A percentile compares a stretch with the other conserved stretches of the same genome.
phyloP scores from a whole-genome alignment of 31 red algal genomes.

The Porphyra umbilicalis region DNA sequence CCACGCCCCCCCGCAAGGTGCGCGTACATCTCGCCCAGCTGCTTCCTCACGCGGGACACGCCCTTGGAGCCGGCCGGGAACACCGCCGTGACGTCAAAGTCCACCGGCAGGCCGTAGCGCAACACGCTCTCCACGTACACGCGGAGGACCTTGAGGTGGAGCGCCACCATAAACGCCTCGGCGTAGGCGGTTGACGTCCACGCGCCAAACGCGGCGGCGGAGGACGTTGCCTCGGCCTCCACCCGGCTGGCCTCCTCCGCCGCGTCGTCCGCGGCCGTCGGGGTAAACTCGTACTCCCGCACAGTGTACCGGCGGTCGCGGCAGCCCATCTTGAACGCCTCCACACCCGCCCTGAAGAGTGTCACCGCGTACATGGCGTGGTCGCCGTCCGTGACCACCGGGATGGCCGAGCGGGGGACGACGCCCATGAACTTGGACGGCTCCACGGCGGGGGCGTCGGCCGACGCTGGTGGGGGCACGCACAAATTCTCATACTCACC shows the following conservation, averaged over 20 bases:
- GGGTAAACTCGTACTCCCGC: constrained; percentile 64
- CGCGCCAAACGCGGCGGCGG: constrained; percentile 34
- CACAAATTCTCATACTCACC: constrained; percentile 30
- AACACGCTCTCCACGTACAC: constrained; percentile 90
- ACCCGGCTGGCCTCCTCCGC: constrained; percentile 50
- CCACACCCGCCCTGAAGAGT: constrained; percentile 63
- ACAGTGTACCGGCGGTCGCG: constrained; percentile 79
- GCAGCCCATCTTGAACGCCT: constrained; percentile 57
- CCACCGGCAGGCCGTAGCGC: constrained; percentile 92
- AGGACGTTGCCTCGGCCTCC: constrained; percentile 30
- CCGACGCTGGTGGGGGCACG: constrained; percentile 1
- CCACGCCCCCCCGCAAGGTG: constrained; percentile 52
- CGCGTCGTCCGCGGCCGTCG: constrained; percentile 19
- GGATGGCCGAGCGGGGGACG: constrained; percentile 61
- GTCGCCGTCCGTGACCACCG: constrained; percentile 47
- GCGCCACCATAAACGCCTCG: constrained; percentile 67
- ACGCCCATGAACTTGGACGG: constrained; percentile 10
- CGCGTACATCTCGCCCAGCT: constrained; percentile 57
- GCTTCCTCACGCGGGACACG: constrained; percentile 33
- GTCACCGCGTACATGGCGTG: constrained; percentile 56
- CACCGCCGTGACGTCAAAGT: constrained; percentile 62
- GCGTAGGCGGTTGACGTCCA: constrained; percentile 78
- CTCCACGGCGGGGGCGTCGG: constrained; percentile 5
- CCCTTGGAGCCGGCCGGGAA: constrained; percentile 24
- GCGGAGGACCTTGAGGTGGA: constrained; percentile 86